phyloP scores from a whole-genome alignment of 495 filamentous ascomycete species.

The Rostrohypoxylon terebratum region DNA sequence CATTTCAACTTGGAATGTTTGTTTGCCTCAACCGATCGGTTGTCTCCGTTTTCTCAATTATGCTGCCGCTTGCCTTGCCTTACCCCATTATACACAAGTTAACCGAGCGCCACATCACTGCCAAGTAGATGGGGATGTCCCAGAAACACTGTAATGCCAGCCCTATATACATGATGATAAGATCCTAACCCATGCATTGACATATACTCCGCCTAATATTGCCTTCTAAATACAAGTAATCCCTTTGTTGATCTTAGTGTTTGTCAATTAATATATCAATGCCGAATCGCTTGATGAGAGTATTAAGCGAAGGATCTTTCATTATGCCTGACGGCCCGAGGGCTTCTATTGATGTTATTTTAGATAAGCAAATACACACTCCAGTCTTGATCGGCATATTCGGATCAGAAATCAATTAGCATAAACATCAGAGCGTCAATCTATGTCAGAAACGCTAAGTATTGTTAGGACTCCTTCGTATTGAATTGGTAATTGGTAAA shows the following conservation, averaged over 20 bases:
- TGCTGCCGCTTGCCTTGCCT: neutral
- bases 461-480: neutral
- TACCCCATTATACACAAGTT: neutral
- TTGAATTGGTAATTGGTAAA: neutral
- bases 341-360: neutral
- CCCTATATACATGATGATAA: neutral
- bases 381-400: neutral
- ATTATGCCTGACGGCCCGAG: neutral
- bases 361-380: neutral
- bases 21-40: neutral
- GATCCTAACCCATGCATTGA: neutral
- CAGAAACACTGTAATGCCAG: neutral
- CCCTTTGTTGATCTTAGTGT: neutral
- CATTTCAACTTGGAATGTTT: constrained; percentile 2
- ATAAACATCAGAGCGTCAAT: neutral
- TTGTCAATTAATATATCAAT: neutral
- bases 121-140: neutral
- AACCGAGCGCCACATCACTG: neutral
- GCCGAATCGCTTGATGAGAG: neutral
- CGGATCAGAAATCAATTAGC: neutral
- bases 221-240: neutral
- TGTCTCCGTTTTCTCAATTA: constrained; percentile 14
- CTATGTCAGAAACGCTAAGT: neutral
- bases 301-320: neutral
- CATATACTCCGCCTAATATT: neutral